These are phyloP conservation scores for Citrullus mucosospermus DNA, from an alignment of 306 rosid genomes.

Conservation along the genomic window DNA sequence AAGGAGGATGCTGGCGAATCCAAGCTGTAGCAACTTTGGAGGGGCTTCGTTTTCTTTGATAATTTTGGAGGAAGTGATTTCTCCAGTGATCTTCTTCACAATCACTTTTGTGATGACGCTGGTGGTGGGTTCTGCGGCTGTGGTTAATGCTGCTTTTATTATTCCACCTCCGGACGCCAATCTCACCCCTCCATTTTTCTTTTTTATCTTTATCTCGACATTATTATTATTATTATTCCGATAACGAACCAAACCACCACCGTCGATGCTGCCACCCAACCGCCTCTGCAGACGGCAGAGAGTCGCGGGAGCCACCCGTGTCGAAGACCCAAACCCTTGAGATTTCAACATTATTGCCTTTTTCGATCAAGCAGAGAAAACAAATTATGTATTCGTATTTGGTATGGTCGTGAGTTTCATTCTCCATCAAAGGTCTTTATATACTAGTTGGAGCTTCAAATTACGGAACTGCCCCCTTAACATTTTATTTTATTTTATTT, in stretches of 20 bases:
- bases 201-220: not conserved
- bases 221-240: not conserved
- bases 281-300: not conserved
- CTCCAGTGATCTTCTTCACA: not conserved
- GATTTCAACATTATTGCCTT: not conserved
- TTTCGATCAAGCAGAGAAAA: too few species aligned
- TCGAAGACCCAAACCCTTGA: not conserved
- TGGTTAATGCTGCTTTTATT: not conserved
- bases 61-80: not conserved
- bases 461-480: too few species aligned
- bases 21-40: not conserved
- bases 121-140: not conserved
- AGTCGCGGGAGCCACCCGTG: not conserved
- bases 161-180: not conserved
- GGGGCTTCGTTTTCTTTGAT: not conserved
- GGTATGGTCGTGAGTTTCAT: too few species aligned
- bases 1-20: not conserved
- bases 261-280: not conserved
- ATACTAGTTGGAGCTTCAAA: too few species aligned
- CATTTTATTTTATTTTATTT: too few species aligned
- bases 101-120: not conserved
- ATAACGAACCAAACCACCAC: not conserved
- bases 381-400: too few species aligned
- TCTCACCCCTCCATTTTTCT: not conserved
- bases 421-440: too few species aligned